Conservation (phyloP, 768 basidiomycete species). For the Tricholoma sp. region DNA sequence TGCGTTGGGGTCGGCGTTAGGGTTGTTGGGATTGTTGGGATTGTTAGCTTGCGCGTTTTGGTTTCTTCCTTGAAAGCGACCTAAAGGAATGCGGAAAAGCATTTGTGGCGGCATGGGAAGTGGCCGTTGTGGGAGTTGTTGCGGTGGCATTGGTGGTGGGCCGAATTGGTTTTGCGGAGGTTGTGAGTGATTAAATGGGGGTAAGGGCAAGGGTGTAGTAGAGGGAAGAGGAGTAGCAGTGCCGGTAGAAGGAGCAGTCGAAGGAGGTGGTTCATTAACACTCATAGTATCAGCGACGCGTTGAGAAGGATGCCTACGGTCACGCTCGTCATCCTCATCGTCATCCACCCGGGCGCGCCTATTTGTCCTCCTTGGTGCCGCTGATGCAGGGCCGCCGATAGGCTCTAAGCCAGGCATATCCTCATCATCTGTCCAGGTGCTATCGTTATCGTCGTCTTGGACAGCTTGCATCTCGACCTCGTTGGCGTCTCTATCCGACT, state of each 20-base stretch:
- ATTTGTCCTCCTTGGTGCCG: slow-evolving; percentile 16
- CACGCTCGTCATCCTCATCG: slow-evolving; percentile 55
- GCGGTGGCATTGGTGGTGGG: neutral
- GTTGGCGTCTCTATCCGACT: slow-evolving; percentile 21
- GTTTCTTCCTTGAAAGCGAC: neutral
- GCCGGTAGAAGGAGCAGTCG: slow-evolving; percentile 16
- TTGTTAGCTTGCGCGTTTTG: neutral
- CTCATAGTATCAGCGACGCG: slow-evolving; percentile 29
- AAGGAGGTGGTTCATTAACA: slow-evolving; percentile 10
- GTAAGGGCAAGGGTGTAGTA: neutral
- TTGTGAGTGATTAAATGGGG: neutral
- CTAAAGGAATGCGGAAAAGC: slow-evolving; percentile 1
- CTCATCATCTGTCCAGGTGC: slow-evolving; percentile 23
- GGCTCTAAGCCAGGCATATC: slow-evolving; percentile 27
- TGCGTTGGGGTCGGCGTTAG: neutral
- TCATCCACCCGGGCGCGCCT: slow-evolving; percentile 58
- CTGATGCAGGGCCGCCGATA: slow-evolving; percentile 5
- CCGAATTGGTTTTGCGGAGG: neutral
- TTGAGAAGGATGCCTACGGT: slow-evolving; percentile 62
- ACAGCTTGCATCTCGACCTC: slow-evolving; percentile 27
- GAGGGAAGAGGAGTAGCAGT: slow-evolving; percentile 3
- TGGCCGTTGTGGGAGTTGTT: neutral
- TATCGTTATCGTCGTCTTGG: slow-evolving; percentile 24
- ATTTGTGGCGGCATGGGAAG: slow-evolving; percentile 2
- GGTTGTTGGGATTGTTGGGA: neutral